phyloP scores from a whole-genome alignment of 2,329 filamentous ascomycete genomes.

The Gaeumannomyces tritici region DNA sequence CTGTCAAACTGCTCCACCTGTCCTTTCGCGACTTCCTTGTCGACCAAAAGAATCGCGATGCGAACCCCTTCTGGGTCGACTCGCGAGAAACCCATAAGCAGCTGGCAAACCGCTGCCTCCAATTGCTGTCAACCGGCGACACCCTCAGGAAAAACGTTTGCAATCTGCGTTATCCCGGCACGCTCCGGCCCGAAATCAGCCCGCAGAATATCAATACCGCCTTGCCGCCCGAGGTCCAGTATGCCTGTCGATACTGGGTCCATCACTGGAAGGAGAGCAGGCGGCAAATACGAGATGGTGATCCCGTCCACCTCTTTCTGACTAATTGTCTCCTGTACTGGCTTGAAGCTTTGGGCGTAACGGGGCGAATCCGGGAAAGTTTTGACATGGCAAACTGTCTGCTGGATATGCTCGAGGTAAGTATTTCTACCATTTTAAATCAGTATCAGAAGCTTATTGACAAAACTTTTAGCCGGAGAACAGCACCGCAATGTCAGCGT shows the following conservation, averaged over 20 bases:
- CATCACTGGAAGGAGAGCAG: constrained; percentile 20
- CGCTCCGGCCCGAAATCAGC: too few relatives aligned
- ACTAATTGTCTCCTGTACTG: constrained; percentile 28
- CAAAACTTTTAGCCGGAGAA: too few relatives aligned
- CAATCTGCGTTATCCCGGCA: too few relatives aligned
- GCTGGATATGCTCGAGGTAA: constrained; percentile 9
- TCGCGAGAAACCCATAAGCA: constrained; percentile 19
- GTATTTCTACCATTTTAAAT: constrained; percentile 2
- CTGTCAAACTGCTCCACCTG: constrained; percentile 21
- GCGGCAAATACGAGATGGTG: constrained; percentile 15
- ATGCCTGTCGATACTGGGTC: constrained; percentile 28
- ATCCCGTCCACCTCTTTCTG: constrained; percentile 23
- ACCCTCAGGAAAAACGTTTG: constrained; percentile 15
- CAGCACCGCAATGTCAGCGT: too few relatives aligned
- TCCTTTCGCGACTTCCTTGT: constrained; percentile 29
- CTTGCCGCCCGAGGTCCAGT: constrained; percentile 21
- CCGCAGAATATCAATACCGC: constrained; percentile 10
- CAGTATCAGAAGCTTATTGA: too few relatives aligned
- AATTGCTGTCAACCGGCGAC: constrained; percentile 17
- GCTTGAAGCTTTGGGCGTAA: constrained; percentile 27
- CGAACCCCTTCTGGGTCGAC: constrained; percentile 25
- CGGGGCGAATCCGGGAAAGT: constrained; percentile 15
- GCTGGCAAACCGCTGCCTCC: constrained; percentile 23
- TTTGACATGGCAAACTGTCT: constrained; percentile 5
- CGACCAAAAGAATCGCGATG: constrained; percentile 13